Evolutionary conservation across 768 basidiomycete species (phyloP), one percentile per base, ranked within the genome.

Genomic region (Tubosaeta sp.): DNA sequence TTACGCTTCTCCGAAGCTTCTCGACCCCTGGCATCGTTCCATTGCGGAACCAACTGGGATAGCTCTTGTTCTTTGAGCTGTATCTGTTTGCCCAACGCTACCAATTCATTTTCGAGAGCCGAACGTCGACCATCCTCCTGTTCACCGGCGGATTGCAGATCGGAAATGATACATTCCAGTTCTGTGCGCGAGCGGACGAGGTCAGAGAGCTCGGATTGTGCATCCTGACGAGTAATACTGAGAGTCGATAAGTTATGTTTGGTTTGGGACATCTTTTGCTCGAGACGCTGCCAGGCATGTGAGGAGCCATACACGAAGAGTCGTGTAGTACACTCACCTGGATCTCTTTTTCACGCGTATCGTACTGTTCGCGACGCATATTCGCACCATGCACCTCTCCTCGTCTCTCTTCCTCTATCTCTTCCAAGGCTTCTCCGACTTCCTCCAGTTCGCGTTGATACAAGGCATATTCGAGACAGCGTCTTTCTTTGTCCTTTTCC

Each of bases 401-500:
- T 52, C 82, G 74, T 47, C 91, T 76, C 55, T 96, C 94, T 42
- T 86, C 84, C 57, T 87, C 82, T 35, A 96, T 89, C 65, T 90
- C 85, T 31, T 90, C 92, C 49, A 99, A 67, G 0, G 90, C 84
- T 47, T 86, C 85, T 0, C 80, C 83, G 1, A 95, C 93, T 57
- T 98, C 95, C 52, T 89, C 84, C 34, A 97, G 69, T 63, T 99
- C 95, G 31, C 89, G 79, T 57, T 91, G 87, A 69, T 96, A 92
- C 55, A 98, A 70, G 0, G 94, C 92, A 65, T 97, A 98, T 65
- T 99, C 96, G 60, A 97, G 74, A 66, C 93, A 95, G 35, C 95
- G 78, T 32, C 95, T 76, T 52, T 97, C 92, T 68, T 92, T 91
- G 65, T 99, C 96, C 65, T 93, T 93, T 56, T 90, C 86, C 67